Percentiles rank a stretch among this genome's conserved stretches.
Evolutionary conservation across 305 asterid species (phyloP).

Genomic region (Salvia sclarea): DNA sequence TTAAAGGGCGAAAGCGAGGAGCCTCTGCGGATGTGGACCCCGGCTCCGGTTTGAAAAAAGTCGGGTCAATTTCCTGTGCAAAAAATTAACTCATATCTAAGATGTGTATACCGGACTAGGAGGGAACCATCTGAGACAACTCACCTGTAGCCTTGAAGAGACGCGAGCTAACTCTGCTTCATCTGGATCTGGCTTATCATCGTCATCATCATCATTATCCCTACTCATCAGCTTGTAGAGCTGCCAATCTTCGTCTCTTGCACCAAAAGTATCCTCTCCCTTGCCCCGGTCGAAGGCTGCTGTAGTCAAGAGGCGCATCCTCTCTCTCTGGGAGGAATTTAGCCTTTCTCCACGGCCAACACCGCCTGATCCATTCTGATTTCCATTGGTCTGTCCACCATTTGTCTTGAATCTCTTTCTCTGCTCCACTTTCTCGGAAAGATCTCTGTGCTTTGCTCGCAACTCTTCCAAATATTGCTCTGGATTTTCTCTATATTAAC

Average conservation of each 20-base stretch:
- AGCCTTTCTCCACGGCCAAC: constrained; percentile 98
- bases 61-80: constrained; percentile 86
- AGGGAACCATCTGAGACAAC: constrained; percentile 13
- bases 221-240: constrained; percentile 95
- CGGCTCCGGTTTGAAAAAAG: constrained; percentile 64
- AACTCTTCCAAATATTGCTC: constrained; percentile 84
- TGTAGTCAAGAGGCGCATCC: constrained; percentile 95
- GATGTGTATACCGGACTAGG: not conserved
- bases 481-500: constrained; percentile 71
- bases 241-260: constrained; percentile 96
- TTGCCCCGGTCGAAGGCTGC: constrained; percentile 99
- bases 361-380: constrained; percentile 74
- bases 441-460: constrained; percentile 73
- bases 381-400: constrained; percentile 74
- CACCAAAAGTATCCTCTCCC: constrained; percentile 97
- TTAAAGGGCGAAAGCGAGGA: constrained; percentile 77
- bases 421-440: constrained; percentile 82
- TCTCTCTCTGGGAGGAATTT: constrained; percentile 85
- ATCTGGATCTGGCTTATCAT: constrained; percentile 71
- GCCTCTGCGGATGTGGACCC: constrained; percentile 66
- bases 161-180: constrained; percentile 85
- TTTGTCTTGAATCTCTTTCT: constrained; percentile 78
- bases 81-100: constrained; percentile 4
- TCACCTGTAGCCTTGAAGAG: constrained; percentile 84
- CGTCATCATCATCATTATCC: constrained; percentile 90